Conservation (phyloP, 768 basidiomycete genomes). For the Tephrocybe sp. region DNA sequence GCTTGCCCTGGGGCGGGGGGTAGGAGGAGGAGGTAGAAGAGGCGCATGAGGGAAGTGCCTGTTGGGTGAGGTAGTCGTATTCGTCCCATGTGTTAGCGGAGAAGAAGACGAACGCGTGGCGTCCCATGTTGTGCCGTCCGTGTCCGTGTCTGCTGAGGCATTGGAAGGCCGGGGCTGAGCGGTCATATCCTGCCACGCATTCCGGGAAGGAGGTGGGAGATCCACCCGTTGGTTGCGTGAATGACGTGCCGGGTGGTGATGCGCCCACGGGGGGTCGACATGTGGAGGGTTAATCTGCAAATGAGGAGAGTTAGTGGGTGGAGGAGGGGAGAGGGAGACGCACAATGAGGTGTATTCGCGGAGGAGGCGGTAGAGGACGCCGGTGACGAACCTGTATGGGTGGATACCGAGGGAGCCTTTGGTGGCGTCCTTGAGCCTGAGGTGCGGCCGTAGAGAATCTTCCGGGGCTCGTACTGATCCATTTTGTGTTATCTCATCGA, state of each 20-base stretch:
- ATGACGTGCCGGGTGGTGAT: conserved; percentile 64
- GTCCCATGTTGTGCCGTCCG: conserved; percentile 21
- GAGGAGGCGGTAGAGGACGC: conserved; percentile 53
- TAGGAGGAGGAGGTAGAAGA: too few species aligned
- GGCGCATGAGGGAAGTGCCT: conserved; percentile 27
- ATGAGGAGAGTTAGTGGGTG: too few species aligned
- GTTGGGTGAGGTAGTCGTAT: conserved; percentile 74
- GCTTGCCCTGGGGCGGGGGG: conserved; percentile 30
- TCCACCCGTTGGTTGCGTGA: conserved; percentile 87
- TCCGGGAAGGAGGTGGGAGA: conserved; percentile 64
- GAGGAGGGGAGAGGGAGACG: conserved; percentile 3
- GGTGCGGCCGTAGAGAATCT: conserved; percentile 34
- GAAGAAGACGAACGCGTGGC: conserved; percentile 66
- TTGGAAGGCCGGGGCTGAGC: conserved; percentile 40
- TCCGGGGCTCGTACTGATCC: conserved; percentile 44
- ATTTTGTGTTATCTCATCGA: conserved; percentile 42
- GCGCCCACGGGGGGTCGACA: conserved; percentile 63
- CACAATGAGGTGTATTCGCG: conserved; percentile 50
- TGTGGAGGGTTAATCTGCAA: conserved; percentile 56
- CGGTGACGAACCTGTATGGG: conserved; percentile 69
- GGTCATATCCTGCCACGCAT: conserved; percentile 70
- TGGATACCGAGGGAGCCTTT: conserved; percentile 60
- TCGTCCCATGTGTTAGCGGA: conserved; percentile 34
- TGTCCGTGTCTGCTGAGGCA: neutral
- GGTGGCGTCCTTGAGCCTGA: conserved; percentile 44